These are phyloP conservation scores for Exutisphaerella laricina DNA, from an alignment of 2,329 filamentous ascomycete genomes.

Conservation along the genomic window DNA sequence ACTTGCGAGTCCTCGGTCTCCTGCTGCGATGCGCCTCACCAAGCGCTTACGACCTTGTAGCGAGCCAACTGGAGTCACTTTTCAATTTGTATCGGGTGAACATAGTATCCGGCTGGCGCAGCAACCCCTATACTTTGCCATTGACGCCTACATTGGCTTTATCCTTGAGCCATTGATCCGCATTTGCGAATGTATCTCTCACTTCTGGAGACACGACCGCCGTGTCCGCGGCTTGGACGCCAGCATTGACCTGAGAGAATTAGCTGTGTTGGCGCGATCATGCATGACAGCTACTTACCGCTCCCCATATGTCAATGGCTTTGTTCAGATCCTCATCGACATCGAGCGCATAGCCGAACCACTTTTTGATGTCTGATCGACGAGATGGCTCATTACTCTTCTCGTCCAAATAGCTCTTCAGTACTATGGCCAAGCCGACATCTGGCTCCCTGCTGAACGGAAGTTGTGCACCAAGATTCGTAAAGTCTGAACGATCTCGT, in stretches of 20 bases:
- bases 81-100: too few species aligned
- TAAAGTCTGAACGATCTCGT: slow-evolving; percentile 43
- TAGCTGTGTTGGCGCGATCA: slow-evolving; percentile 5
- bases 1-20: too few species aligned
- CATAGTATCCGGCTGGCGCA: too few species aligned
- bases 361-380: slow-evolving; percentile 49
- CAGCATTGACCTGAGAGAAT: slow-evolving; percentile 48
- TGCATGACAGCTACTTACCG: slow-evolving; percentile 43
- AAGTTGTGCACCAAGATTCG: slow-evolving; percentile 62
- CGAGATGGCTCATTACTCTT: slow-evolving; percentile 52
- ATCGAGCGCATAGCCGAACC: slow-evolving; percentile 57
- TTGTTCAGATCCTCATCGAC: slow-evolving; percentile 53
- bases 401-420: slow-evolving; percentile 74
- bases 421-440: slow-evolving; percentile 69
- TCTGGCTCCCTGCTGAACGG: slow-evolving; percentile 67
- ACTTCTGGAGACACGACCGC: slow-evolving; percentile 41
- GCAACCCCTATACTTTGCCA: not conserved
- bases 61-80: too few species aligned
- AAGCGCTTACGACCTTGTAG: too few species aligned
- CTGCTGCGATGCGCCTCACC: too few species aligned
- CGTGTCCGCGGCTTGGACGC: slow-evolving; percentile 50
- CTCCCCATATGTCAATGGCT: slow-evolving; percentile 61
- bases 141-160: slow-evolving; percentile 14
- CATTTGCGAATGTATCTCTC: slow-evolving; percentile 53
- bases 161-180: slow-evolving; percentile 52